A percentile compares a stretch with the other conserved stretches of the same genome.
These are phyloP conservation scores for Globisporangium canariense DNA, from an alignment of 352 stramenopile genomes.

Conservation along the genomic window DNA sequence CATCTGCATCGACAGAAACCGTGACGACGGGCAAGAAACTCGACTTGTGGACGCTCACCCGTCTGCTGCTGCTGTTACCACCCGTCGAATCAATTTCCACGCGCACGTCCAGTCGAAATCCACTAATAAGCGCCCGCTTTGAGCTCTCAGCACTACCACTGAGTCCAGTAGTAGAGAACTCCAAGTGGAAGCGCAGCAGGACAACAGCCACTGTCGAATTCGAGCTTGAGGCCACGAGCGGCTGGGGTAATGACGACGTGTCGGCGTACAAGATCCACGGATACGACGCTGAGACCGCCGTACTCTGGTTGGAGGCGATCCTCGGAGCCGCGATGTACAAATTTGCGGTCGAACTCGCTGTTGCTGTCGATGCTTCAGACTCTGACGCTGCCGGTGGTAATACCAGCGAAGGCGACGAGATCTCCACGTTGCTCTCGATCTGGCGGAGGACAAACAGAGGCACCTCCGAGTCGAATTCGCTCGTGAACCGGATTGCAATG, in stretches of 20 bases:
- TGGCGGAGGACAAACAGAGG: conserved; percentile 9
- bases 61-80: background rate
- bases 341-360: background rate
- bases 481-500: conserved; percentile 4
- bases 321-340: background rate
- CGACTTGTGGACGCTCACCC: background rate
- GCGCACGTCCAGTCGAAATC: conserved; percentile 7
- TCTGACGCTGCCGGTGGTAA: background rate
- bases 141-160: background rate
- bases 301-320: background rate
- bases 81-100: background rate
- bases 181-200: conserved; percentile 10
- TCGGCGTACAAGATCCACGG: conserved; percentile 6
- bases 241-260: background rate
- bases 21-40: conserved; percentile 2
- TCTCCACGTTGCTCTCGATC: conserved; percentile 2
- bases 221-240: background rate
- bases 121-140: background rate
- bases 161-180: background rate
- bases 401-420: conserved; percentile 6
- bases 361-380: no score
- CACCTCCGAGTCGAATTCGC: background rate
- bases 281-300: background rate
- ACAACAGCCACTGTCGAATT: background rate
- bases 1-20: background rate